Evolutionary conservation across 2,329 filamentous ascomycete genomes (phyloP), one percentile per base, ranked within the genome.

Genomic region (Claviceps maximensis): DNA sequence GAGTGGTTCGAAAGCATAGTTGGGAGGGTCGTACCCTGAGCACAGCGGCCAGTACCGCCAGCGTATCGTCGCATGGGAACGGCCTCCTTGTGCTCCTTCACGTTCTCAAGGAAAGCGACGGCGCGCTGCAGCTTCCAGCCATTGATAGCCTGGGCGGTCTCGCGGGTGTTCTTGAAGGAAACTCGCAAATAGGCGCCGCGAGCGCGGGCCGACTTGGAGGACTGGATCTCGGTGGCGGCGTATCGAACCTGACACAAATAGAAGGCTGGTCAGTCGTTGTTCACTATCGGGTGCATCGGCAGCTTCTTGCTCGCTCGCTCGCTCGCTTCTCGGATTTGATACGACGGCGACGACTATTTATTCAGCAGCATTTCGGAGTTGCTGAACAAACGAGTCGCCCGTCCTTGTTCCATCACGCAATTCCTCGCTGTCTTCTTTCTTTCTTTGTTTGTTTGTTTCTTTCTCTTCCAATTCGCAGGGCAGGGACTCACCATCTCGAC

Each of bases 81-180:
- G 62, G 89, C 91, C 84, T 98, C 93, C 76, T 86, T 88, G 82
- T 98, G 89, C 76, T 86, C 86, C 77, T 88, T 83, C 68, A 98
- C 93, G 76, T 98, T 97, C 81, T 95, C 88, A 71, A 98, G 88
- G 85, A 95, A 98, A 72, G 84, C 84, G 65, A 96, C 78, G 69
- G 93, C 93, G 71, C 93, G 90, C 77, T 89, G 81, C 71, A 97
- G 74, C 82, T 96, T 96, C 89, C 89, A 95, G 77, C 91, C 91
- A 78, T 93, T 97, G 84, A 98, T 95, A 69, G 90, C 90, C 82
- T 97, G 93, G 62, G 94, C 93, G 64, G 91, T 96, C 82, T 98
- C 94, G 71, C 93, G 89, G 73, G 93, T 98, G 86, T 98, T 98
- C 86, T 98, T 98, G 88, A 96, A 98, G 67, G 88, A 95, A 67